phyloP scores from a whole-genome alignment of 352 stramenopile genomes.

The Phytophthora chlamydospora region DNA sequence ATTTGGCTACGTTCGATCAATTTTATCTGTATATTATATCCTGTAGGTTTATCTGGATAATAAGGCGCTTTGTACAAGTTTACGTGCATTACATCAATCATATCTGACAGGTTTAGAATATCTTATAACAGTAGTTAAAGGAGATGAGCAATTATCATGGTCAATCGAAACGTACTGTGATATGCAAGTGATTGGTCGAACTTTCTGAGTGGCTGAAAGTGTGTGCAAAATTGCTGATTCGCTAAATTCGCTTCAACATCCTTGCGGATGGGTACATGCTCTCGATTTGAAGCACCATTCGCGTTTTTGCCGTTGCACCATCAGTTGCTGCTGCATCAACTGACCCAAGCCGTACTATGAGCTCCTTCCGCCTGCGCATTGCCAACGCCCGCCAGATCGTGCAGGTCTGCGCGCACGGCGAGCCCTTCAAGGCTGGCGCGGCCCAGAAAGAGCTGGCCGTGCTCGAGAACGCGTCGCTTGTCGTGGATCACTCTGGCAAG shows the following conservation, averaged over 20 bases:
- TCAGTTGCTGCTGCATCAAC: constrained; percentile 1
- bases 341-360: constrained; percentile 41
- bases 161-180: constrained; percentile 4
- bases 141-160: background rate
- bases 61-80: too few species aligned
- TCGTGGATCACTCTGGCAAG: constrained; percentile 57
- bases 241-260: constrained; percentile 23
- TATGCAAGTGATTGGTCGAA: constrained; percentile 31
- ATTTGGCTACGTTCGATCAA: background rate
- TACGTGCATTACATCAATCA: background rate
- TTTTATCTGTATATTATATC: background rate
- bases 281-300: constrained; percentile 34
- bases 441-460: constrained; percentile 70
- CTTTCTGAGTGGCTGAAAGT: constrained; percentile 12
- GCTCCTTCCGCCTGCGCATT: constrained; percentile 74
- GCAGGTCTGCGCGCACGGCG: constrained; percentile 68
- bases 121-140: constrained; percentile 14
- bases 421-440: constrained; percentile 67
- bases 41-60: background rate
- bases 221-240: constrained; percentile 14
- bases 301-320: constrained; percentile 18
- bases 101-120: background rate
- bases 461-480: constrained; percentile 60
- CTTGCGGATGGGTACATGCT: constrained; percentile 19
- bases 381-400: constrained; percentile 71